Conservation (phyloP, 352 stramenopile species). For the Lagenidium sp. region DNA sequence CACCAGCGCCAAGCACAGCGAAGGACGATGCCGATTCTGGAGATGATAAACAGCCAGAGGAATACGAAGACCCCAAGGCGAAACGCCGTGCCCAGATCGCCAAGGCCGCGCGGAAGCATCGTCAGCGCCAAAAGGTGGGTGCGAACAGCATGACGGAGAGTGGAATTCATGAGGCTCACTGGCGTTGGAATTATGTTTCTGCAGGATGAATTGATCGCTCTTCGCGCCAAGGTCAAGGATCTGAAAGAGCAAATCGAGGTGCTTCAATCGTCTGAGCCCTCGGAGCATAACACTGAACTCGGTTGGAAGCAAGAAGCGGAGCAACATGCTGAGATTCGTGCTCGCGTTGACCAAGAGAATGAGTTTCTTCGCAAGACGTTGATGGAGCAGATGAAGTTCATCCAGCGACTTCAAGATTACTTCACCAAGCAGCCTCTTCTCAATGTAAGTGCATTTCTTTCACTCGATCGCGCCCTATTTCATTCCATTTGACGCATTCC, state of each 20-base stretch:
- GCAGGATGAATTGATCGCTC: slow-evolving; percentile 71
- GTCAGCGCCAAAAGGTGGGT: slow-evolving; percentile 74
- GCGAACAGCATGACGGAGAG: too few species aligned
- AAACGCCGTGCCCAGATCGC: slow-evolving; percentile 83
- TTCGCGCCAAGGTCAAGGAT: slow-evolving; percentile 84
- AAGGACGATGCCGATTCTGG: slow-evolving; percentile 34
- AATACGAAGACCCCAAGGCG: slow-evolving; percentile 81
- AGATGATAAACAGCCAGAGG: slow-evolving; percentile 54
- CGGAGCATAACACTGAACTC: slow-evolving; percentile 84
- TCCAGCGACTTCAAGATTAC: slow-evolving; percentile 85
- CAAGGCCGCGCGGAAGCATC: slow-evolving; percentile 82
- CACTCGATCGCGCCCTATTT: background rate
- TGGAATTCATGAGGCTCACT: too few species aligned
- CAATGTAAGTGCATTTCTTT: slow-evolving; percentile 30
- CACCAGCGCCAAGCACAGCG: slow-evolving; percentile 18
- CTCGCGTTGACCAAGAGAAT: slow-evolving; percentile 84
- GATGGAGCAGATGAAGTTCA: slow-evolving; percentile 91
- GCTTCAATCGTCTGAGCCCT: slow-evolving; percentile 80
- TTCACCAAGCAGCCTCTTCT: slow-evolving; percentile 87
- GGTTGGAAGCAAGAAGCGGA: slow-evolving; percentile 87
- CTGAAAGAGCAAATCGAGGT: slow-evolving; percentile 88
- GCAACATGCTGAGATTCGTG: slow-evolving; percentile 82
- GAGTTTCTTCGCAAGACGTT: slow-evolving; percentile 84
- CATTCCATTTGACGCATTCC: slow-evolving; percentile 1
- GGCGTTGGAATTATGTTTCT: too few species aligned